Evolutionary conservation across 148 eudicot species (phyloP), one percentile per base, ranked within the genome.

Genomic region (Rhododendron vialii): DNA sequence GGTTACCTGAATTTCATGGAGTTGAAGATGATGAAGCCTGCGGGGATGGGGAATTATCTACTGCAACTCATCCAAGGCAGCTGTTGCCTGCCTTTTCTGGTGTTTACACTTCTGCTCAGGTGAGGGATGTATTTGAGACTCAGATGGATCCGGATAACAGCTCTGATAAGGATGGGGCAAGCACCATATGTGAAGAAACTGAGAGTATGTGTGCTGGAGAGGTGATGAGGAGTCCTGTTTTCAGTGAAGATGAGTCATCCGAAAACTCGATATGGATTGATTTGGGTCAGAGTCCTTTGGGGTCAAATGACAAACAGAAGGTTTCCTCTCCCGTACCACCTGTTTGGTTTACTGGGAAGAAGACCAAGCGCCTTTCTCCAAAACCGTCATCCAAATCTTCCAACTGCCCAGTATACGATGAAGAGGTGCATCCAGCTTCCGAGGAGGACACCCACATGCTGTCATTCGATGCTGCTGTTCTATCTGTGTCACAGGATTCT

Each of bases 251-350:
- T 88, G 99, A 94, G 79, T 98, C 99, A 33, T 95, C 98, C 1
- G 99, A 98, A 83, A 94, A 95, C 89, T 95, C 99, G 0, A 89
- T 93, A 59, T 98, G 99, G 99, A 98, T 98, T 87, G 98, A 98
- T 89, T 87, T 98, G 82, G 99, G 99, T 71, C 99, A 93, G 89
- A 94, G 98, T 76, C 99, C 99, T 10, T 48, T 93, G 78, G 94
- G 95, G 79, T 93, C 96, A 0, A 96, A 95, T 36, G 50, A 88
- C 85, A 92, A 90, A 88, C 94, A 86, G 51, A 91, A 90, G 80
- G 86, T 87, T 2, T 81, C 94, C 45, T 91, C 95, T 82, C 98
- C 98, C 1, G 84, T 88, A 14, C 95, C 95, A 8, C 92, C 98
- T 1, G 89, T 88, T 59, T 95, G 95, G 98, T 93, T 93, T 85